Conservation (phyloP, 2,329 filamentous ascomycete genomes). For the Ascochyta koolunga region DNA sequence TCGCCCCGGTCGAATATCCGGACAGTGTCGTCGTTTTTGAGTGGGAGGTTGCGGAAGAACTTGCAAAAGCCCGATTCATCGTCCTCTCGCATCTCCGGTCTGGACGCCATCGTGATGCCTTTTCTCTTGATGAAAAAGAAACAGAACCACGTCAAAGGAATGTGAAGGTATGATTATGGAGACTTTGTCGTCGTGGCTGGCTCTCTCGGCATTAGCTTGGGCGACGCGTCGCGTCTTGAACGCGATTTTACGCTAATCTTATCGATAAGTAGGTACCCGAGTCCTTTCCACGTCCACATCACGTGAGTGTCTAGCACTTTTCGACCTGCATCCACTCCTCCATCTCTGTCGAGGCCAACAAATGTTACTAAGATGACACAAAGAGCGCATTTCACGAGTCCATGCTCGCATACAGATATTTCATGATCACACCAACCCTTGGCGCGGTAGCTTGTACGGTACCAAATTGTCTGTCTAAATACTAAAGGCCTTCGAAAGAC, state of each 20-base stretch:
- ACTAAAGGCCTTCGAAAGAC: too few relatives aligned
- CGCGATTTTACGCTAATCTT: constrained; percentile 18
- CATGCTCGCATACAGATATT: too few relatives aligned
- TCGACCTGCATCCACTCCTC: too few relatives aligned
- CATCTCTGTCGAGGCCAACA: too few relatives aligned
- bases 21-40: constrained; percentile 74
- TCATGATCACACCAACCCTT: too few relatives aligned
- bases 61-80: constrained; percentile 97
- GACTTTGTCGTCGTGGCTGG: constrained; percentile 2
- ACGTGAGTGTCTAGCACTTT: too few relatives aligned
- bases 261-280: background rate
- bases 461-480: too few relatives aligned
- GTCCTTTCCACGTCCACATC: too few relatives aligned
- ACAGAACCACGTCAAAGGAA: background rate
- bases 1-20: constrained; percentile 94
- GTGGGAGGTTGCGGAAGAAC: constrained; percentile 86
- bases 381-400: too few relatives aligned
- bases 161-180: background rate
- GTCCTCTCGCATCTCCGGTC: constrained; percentile 74
- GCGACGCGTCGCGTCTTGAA: constrained; percentile 21
- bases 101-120: constrained; percentile 55
- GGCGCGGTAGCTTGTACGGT: too few relatives aligned
- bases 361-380: too few relatives aligned
- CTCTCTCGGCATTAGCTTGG: background rate
- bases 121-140: background rate